A percentile compares a stretch with the other conserved stretches of the same genome.
These are phyloP conservation scores for Aspergillus taichungensis DNA, from an alignment of 495 filamentous ascomycete species.

Conservation along the genomic window DNA sequence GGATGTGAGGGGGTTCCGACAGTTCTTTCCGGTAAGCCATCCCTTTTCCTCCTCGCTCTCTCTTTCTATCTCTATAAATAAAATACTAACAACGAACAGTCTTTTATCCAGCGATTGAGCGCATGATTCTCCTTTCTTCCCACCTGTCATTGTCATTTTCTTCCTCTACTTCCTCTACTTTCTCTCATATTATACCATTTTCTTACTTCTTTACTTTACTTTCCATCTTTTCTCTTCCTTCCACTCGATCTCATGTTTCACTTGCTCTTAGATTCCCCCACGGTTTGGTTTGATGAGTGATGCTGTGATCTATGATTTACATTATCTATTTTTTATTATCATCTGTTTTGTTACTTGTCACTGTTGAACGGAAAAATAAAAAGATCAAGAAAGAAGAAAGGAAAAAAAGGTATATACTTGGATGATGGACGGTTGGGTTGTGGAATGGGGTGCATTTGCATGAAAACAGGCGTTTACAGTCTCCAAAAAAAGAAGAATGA, in stretches of 20 bases:
- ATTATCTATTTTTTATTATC: not conserved
- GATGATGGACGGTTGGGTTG: too few species aligned
- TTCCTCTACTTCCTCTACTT: slow-evolving; percentile 3
- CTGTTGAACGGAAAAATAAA: not conserved
- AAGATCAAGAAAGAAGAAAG: not conserved
- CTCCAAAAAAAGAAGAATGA: too few species aligned
- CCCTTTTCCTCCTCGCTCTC: too few species aligned
- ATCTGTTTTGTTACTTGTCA: not conserved
- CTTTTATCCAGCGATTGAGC: slow-evolving; percentile 42
- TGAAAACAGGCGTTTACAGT: too few species aligned
- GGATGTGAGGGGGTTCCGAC: slow-evolving; percentile 45
- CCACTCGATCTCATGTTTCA: slow-evolving; percentile 7
- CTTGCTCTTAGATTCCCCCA: slow-evolving; percentile 38
- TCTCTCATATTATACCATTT: slow-evolving; percentile 5
- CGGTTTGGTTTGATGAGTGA: slow-evolving; percentile 24
- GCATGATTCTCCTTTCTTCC: slow-evolving; percentile 21
- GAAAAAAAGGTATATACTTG: slow-evolving; percentile 12
- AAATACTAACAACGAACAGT: slow-evolving; percentile 17
- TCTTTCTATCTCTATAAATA: not conserved
- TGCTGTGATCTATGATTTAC: slow-evolving; percentile 9
- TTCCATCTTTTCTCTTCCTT: slow-evolving; percentile 7
- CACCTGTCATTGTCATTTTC: slow-evolving; percentile 10
- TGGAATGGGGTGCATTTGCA: too few species aligned
- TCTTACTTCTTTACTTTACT: slow-evolving; percentile 9
- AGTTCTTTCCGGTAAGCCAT: slow-evolving; percentile 49